A percentile compares a stretch with the other conserved stretches of the same genome.
Conservation (phyloP, 2,329 filamentous ascomycete species). For the Nemania sp. region DNA sequence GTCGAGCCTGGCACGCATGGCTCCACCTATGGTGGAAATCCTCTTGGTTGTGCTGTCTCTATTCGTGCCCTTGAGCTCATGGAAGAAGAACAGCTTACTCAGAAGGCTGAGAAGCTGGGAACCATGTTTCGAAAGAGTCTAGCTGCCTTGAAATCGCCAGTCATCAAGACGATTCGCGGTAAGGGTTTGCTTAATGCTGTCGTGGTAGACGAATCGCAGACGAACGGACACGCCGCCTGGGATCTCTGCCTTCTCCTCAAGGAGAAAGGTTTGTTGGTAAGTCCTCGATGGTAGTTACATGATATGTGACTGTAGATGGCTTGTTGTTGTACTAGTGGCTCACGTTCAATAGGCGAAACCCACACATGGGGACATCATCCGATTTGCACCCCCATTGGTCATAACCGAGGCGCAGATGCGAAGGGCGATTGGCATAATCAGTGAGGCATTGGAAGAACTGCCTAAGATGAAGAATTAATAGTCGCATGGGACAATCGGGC, state of each 20-base stretch:
- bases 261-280: conserved; percentile 88
- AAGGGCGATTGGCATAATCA: conserved; percentile 76
- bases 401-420: conserved; percentile 88
- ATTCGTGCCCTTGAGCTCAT: conserved; percentile 94
- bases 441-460: conserved; percentile 79
- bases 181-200: conserved; percentile 96
- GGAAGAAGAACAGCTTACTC: conserved; percentile 85
- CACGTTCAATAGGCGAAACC: conserved; percentile 77
- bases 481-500: conserved; percentile 1
- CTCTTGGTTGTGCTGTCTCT: conserved; percentile 90
- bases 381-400: conserved; percentile 92
- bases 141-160: conserved; percentile 71
- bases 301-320: conserved; percentile 10
- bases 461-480: conserved; percentile 59
- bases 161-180: conserved; percentile 82
- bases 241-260: conserved; percentile 95
- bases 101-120: conserved; percentile 79
- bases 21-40: conserved; percentile 98
- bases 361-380: conserved; percentile 97
- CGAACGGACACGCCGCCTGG: conserved; percentile 87
- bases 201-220: conserved; percentile 88
- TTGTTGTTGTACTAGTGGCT: conserved; percentile 25
- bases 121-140: conserved; percentile 82
- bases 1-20: conserved; percentile 96
- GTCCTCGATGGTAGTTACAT: conserved; percentile 39